Percentiles rank a stretch among this genome's conserved stretches.
Conservation (phyloP, 345 rosid species). For the Populus nigra region DNA sequence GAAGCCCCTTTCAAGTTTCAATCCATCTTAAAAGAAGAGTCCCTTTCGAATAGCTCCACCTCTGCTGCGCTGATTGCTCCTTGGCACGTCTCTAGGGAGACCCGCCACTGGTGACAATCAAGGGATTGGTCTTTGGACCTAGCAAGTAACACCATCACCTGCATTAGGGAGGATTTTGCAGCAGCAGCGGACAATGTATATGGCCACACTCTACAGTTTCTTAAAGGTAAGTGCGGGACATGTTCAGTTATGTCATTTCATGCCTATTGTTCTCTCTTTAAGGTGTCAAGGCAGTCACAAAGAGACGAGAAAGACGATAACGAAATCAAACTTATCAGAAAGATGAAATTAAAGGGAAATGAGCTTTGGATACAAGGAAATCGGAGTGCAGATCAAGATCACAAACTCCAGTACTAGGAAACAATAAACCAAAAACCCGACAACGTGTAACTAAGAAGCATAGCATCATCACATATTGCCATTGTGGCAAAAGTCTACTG, state of each 20-base stretch:
- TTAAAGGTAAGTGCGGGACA: background rate
- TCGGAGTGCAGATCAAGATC: background rate
- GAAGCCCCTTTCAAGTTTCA: background rate
- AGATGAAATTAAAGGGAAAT: background rate
- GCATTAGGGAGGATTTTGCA: background rate
- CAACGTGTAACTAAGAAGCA: background rate
- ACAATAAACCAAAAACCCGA: background rate
- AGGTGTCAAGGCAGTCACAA: background rate
- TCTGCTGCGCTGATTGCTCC: background rate
- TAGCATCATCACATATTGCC: too few relatives aligned
- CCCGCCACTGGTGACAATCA: background rate
- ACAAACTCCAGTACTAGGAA: background rate
- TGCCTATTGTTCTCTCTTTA: background rate
- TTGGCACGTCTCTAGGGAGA: background rate
- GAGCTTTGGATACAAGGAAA: background rate
- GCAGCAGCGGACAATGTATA: background rate
- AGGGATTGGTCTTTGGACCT: background rate
- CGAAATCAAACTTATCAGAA: background rate
- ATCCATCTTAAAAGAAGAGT: background rate
- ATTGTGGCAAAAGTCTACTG: slow-evolving; percentile 28
- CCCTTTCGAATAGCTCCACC: background rate
- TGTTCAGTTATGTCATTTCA: background rate
- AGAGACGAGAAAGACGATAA: background rate
- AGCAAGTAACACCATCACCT: background rate
- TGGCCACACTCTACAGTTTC: background rate